These are phyloP conservation scores for Nothophytophthora sp. DNA, from an alignment of 352 stramenopile genomes.

Conservation along the genomic window DNA sequence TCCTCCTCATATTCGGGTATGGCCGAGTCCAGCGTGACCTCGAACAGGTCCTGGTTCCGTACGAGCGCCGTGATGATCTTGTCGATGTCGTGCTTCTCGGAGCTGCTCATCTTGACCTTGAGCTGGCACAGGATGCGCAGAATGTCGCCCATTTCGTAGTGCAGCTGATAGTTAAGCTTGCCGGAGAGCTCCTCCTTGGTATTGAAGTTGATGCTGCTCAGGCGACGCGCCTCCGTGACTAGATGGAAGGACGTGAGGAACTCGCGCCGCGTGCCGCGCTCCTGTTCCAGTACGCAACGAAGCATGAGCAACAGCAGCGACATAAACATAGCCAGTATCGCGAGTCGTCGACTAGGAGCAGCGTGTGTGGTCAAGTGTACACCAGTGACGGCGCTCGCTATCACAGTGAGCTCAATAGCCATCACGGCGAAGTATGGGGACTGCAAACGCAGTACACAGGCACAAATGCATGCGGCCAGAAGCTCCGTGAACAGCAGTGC, in stretches of 20 bases:
- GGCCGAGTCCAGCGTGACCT: constrained; percentile 49
- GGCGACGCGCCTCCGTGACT: constrained; percentile 50
- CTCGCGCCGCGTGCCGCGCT: constrained; percentile 41
- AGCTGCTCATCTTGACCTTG: constrained; percentile 58
- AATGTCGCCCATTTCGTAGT: constrained; percentile 79
- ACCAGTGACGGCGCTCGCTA: constrained; percentile 31
- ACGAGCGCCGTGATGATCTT: constrained; percentile 75
- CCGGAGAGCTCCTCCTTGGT: constrained; percentile 65
- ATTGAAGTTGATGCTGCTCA: constrained; percentile 70
- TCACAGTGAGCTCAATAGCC: constrained; percentile 33
- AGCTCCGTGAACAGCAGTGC: constrained; percentile 50
- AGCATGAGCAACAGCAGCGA: constrained; percentile 34
- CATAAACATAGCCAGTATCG: constrained; percentile 31
- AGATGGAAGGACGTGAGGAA: constrained; percentile 61
- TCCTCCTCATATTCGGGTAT: constrained; percentile 70
- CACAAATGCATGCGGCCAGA: constrained; percentile 32
- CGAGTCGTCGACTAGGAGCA: constrained; percentile 21
- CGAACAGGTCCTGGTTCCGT: constrained; percentile 65
- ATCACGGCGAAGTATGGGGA: constrained; percentile 52
- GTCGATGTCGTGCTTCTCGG: constrained; percentile 58
- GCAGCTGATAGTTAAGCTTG: constrained; percentile 64
- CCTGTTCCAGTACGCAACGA: constrained; percentile 43
- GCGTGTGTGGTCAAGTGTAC: constrained; percentile 21
- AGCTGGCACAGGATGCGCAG: constrained; percentile 70
- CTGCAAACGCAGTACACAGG: constrained; percentile 51